Conservation (phyloP, 768 basidiomycete species). For the Piloderma croceum region DNA sequence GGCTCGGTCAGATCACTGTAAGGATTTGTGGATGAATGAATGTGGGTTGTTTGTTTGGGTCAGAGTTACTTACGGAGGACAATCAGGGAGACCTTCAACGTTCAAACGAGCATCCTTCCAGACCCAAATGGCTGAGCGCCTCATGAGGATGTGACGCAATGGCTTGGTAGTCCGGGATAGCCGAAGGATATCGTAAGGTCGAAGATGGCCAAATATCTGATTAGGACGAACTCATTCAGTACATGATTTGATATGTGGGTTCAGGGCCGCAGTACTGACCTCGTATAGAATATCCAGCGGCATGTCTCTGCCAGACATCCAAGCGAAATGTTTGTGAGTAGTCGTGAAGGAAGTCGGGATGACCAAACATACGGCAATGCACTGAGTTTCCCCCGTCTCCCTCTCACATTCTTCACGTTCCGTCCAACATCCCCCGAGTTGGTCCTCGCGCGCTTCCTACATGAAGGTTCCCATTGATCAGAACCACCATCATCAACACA, state of each 20-base stretch:
- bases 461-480: too few relatives aligned
- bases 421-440: too few relatives aligned
- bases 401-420: too few relatives aligned
- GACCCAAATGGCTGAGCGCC: not conserved
- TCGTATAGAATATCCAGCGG: constrained; percentile 31
- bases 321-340: too few relatives aligned
- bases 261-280: constrained; percentile 22
- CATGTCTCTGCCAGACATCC: too few relatives aligned
- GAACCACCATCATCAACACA: too few relatives aligned
- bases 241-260: not conserved
- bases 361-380: too few relatives aligned
- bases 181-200: constrained; percentile 1
- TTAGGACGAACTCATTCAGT: not conserved
- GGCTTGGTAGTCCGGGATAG: not conserved
- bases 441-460: too few relatives aligned
- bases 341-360: too few relatives aligned
- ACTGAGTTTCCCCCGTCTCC: too few relatives aligned
- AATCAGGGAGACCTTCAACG: constrained; percentile 40
- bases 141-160: not conserved
- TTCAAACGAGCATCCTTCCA: constrained; percentile 34
- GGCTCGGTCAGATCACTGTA: constrained; percentile 15
- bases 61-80: constrained; percentile 44
- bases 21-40: too few relatives aligned
- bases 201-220: constrained; percentile 2
- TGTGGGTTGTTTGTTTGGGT: too few relatives aligned